Evolutionary conservation across 345 rosid genomes (phyloP).

Genomic region (Carallia pectinifolia): DNA sequence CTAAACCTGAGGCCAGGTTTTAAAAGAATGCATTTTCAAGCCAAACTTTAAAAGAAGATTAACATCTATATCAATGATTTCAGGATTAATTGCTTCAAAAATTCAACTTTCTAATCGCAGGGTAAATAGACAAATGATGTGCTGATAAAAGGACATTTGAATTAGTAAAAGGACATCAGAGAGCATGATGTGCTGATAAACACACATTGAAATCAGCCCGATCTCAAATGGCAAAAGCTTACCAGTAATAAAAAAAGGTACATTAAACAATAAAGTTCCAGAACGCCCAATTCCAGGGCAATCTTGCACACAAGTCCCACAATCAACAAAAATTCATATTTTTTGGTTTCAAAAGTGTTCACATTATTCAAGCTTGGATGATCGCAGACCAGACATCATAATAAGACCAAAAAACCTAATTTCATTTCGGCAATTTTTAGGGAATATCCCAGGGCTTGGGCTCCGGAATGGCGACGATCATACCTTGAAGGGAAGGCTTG

Average conservation of each 20-base stretch:
- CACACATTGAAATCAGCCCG: too few relatives aligned
- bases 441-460: constrained; percentile 97
- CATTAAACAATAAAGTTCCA: background rate
- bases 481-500: constrained; percentile 76
- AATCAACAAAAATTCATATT: background rate
- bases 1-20: too few relatives aligned
- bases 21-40: too few relatives aligned
- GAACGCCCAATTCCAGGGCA: constrained; percentile 10
- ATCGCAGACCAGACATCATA: constrained; percentile 11
- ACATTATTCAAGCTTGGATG: constrained; percentile 15
- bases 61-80: too few relatives aligned
- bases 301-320: background rate
- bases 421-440: constrained; percentile 26
- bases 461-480: constrained; percentile 98
- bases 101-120: too few relatives aligned
- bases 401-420: constrained; percentile 9
- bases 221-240: too few relatives aligned
- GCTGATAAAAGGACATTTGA: too few relatives aligned
- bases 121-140: too few relatives aligned
- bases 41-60: too few relatives aligned
- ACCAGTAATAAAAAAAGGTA: background rate
- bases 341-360: background rate
- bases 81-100: too few relatives aligned
- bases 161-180: too few relatives aligned
- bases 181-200: too few relatives aligned